A percentile compares a stretch with the other conserved stretches of the same genome.
Conservation (phyloP, 208 protist genomes). For the Histomonas meleagridis region DNA sequence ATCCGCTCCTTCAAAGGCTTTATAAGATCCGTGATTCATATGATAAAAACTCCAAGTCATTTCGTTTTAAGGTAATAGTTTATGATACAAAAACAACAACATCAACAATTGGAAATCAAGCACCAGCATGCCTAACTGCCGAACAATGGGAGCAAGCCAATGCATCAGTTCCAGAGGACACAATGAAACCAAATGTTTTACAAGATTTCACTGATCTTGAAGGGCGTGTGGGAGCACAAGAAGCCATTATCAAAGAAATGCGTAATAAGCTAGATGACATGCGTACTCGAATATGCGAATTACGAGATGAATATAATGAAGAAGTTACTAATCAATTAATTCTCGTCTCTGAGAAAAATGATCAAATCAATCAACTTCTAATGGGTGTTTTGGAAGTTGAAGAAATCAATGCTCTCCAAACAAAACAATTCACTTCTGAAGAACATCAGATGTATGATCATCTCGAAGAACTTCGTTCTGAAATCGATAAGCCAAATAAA, state of each 20-base stretch:
- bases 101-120: neutral
- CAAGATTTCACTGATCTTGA: neutral
- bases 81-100: neutral
- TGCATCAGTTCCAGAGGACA: neutral
- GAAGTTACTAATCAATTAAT: neutral
- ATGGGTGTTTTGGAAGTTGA: neutral
- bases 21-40: neutral
- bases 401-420: neutral
- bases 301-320: neutral
- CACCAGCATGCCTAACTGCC: neutral
- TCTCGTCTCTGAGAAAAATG: neutral
- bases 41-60: too few species aligned
- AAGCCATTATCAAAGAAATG: neutral
- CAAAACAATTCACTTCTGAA: neutral
- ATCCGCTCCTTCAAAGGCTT: neutral
- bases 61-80: neutral
- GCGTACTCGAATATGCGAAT: neutral
- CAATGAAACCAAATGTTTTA: too few species aligned
- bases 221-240: neutral
- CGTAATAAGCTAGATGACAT: neutral
- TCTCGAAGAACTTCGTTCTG: neutral
- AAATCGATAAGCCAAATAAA: conserved; percentile 7
- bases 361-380: neutral
- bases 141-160: neutral
- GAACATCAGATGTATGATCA: neutral